phyloP scores from a whole-genome alignment of 805 yeast genomes.

The Kregervanrija pseudodelftensis region DNA sequence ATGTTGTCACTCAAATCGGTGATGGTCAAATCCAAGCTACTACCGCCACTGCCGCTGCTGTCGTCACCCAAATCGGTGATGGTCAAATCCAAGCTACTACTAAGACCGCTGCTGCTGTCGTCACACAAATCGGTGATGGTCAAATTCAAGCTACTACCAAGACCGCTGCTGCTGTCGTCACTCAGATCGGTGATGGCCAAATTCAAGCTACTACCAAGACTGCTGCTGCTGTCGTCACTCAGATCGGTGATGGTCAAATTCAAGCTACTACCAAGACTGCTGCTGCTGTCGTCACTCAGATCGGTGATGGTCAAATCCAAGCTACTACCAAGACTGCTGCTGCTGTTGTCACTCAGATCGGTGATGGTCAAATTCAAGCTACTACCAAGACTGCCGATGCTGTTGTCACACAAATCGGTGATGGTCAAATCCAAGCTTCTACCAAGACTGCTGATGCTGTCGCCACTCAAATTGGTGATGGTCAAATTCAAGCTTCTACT shows the following conservation, averaged over 20 bases:
- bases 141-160: conserved; percentile 45
- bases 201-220: conserved; percentile 31
- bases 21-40: conserved; percentile 27
- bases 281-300: conserved; percentile 26
- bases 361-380: conserved; percentile 58
- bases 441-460: conserved; percentile 28
- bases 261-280: conserved; percentile 33
- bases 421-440: conserved; percentile 27
- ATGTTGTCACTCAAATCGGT: conserved; percentile 39
- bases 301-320: conserved; percentile 37
- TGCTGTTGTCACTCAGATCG: conserved; percentile 44
- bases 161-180: conserved; percentile 31
- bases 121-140: conserved; percentile 32
- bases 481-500: conserved; percentile 27
- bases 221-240: conserved; percentile 38
- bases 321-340: conserved; percentile 29
- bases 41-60: conserved; percentile 25
- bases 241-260: conserved; percentile 57
- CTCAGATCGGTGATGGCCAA: conserved; percentile 42
- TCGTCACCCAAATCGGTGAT: conserved; percentile 24
- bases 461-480: conserved; percentile 28
- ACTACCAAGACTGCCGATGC: conserved; percentile 30
- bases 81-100: conserved; percentile 49
- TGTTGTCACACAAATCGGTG: conserved; percentile 36
- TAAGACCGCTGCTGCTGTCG: conserved; percentile 22